phyloP scores from a whole-genome alignment of 2,329 filamentous ascomycete genomes.

The Trichoderma simmonsii region DNA sequence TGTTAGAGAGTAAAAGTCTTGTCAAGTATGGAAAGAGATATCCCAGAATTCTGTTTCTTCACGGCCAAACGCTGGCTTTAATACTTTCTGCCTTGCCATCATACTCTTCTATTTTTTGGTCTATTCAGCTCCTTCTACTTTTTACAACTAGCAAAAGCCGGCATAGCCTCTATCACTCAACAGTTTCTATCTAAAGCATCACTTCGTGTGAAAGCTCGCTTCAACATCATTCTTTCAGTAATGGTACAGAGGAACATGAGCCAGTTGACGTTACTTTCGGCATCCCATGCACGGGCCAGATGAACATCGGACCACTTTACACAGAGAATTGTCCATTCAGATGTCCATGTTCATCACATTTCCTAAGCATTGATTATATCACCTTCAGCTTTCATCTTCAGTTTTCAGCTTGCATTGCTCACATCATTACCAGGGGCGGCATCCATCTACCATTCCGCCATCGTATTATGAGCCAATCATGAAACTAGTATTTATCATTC shows the following conservation, averaged over 20 bases:
- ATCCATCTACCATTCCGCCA: not conserved
- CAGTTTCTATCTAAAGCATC: not conserved
- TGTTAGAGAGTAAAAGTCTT: not conserved
- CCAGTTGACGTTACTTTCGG: not conserved
- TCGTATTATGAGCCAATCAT: not conserved
- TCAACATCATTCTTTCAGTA: not conserved
- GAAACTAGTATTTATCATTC: not conserved
- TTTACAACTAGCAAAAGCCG: not conserved
- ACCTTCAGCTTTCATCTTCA: not conserved
- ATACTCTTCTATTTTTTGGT: not conserved
- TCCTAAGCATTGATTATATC: not conserved
- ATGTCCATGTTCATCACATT: not conserved
- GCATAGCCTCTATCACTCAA: not conserved
- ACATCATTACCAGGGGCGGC: not conserved
- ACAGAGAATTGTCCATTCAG: not conserved
- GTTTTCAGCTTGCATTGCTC: not conserved
- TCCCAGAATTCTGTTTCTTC: not conserved
- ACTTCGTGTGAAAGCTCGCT: not conserved
- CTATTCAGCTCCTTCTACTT: fast-evolving
- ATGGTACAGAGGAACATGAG: not conserved
- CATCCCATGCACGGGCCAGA: not conserved
- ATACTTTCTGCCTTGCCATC: not conserved
- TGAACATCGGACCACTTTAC: not conserved
- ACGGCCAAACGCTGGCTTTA: not conserved
- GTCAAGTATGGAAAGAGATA: not conserved